Evolutionary conservation across 1,139 yeast genomes (phyloP).

Genomic region (Yamadazyma sp.): DNA sequence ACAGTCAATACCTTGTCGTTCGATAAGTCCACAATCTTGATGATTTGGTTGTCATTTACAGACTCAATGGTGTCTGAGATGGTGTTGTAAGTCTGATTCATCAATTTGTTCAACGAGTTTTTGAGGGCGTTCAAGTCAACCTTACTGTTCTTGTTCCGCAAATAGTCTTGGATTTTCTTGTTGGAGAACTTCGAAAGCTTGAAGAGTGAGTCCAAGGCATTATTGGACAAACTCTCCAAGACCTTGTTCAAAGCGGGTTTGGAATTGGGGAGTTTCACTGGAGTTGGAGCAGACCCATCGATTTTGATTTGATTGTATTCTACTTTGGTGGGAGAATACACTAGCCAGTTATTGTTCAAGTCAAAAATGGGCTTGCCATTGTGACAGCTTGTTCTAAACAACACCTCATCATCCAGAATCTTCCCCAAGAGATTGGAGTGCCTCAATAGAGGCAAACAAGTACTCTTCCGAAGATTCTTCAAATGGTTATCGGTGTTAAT

Average conservation of each 20-base stretch:
- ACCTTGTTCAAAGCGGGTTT: slow-evolving; percentile 48
- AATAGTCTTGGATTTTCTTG: slow-evolving; percentile 39
- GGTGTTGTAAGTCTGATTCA: slow-evolving; percentile 38
- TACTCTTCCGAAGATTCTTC: slow-evolving; percentile 23
- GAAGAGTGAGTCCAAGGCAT: slow-evolving; percentile 55
- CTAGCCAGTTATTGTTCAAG: slow-evolving; percentile 51
- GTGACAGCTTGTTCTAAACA: slow-evolving; percentile 35
- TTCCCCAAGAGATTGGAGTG: slow-evolving; percentile 14
- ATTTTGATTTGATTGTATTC: slow-evolving; percentile 35
- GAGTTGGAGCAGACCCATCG: slow-evolving; percentile 29
- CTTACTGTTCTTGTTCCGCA: slow-evolving; percentile 22
- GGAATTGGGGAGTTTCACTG: slow-evolving; percentile 47
- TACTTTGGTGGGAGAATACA: slow-evolving; percentile 42
- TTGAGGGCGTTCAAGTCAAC: slow-evolving; percentile 33
- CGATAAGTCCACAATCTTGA: slow-evolving; percentile 48
- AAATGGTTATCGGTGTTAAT: slow-evolving; percentile 23
- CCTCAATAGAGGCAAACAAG: slow-evolving; percentile 25
- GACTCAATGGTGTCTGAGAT: slow-evolving; percentile 25
- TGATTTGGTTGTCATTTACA: slow-evolving; percentile 32
- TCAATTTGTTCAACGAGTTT: slow-evolving; percentile 30
- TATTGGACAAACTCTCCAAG: slow-evolving; percentile 47
- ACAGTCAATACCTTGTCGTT: slow-evolving; percentile 47
- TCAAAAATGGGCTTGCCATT: slow-evolving; percentile 48
- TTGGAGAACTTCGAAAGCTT: slow-evolving; percentile 51
- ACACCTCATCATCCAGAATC: slow-evolving; percentile 21